Evolutionary conservation across 495 filamentous ascomycete species (phyloP), one percentile per base, ranked within the genome.

Genomic region (Terfezia boudieri): DNA sequence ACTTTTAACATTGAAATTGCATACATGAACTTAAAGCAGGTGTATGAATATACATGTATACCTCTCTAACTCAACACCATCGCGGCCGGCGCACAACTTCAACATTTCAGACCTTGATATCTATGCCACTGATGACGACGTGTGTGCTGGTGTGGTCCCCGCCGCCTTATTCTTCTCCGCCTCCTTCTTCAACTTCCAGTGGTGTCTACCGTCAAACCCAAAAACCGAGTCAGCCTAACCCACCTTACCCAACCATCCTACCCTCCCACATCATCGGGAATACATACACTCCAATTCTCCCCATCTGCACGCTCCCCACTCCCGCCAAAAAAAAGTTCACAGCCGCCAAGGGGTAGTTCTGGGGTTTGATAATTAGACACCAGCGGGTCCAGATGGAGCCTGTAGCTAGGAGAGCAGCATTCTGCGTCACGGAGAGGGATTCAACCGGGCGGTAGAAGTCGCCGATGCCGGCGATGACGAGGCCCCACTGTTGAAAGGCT

Each of bases 311-410:
- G 51, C 81, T 68, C 59, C 92, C 90, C 56, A 65, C 88, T 53
- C 78, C 72, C 56, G 81, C 86, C 58, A 98, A 82, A 78, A 95
- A 93, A 79, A 95, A 95, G 78, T 96, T 98, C 60, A 98, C 90
- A 16, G 88, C 77, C 51, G 90, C 90, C 57, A 98, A 78, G 85
- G 93, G 79, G 57, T 82, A 71, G 72, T 98, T 98, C 66, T 76
- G 76, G 56, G 90, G 90, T 67, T 80, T 87, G 71, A 98, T 98
- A 65, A 98, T 82, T 67, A 94, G 74, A 73, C 90, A 98, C 90
- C 90, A 98, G 37, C 90, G 78, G 32, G 90, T 98, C 90, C 90
- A 98, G 73, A 98, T 98, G 46, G 77, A 67, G 53, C 90, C 90
- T n/a, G 90, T 98, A 53, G 76, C 74, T 58, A 79, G 86, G 43